These are phyloP conservation scores for Yamadazyma jaroonii DNA, from an alignment of 1,139 yeast genomes.

Conservation along the genomic window DNA sequence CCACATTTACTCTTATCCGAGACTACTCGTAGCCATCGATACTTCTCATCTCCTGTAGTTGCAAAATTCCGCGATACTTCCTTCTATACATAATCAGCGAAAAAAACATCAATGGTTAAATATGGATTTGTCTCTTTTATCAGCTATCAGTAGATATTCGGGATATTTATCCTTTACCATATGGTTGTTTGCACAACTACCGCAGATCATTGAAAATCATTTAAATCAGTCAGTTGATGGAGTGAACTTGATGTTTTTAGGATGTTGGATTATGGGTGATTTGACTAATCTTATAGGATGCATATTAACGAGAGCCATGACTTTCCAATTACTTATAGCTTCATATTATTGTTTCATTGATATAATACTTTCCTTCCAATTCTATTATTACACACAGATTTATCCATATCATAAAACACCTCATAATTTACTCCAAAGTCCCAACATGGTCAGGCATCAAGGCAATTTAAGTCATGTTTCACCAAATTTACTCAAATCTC, in stretches of 20 bases:
- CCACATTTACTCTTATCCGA: background rate
- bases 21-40: background rate
- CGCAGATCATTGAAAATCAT: constrained; percentile 78
- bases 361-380: constrained; percentile 63
- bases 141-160: constrained; percentile 7
- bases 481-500: background rate
- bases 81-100: constrained; percentile 2
- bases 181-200: constrained; percentile 83
- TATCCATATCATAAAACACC: constrained; percentile 22
- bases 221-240: constrained; percentile 77
- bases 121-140: background rate
- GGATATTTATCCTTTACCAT: constrained; percentile 33
- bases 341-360: constrained; percentile 73
- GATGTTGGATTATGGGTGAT: constrained; percentile 81
- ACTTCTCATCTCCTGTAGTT: background rate
- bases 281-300: constrained; percentile 76
- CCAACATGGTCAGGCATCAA: constrained; percentile 16
- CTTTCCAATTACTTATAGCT: constrained; percentile 71
- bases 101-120: background rate
- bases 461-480: constrained; percentile 7
- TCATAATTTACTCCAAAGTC: constrained; percentile 24
- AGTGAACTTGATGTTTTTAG: constrained; percentile 65
- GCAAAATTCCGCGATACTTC: constrained; percentile 1
- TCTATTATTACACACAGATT: constrained; percentile 22
- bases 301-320: constrained; percentile 65